Percentiles rank a stretch among this genome's conserved stretches.
phyloP scores from a whole-genome alignment of 192 early-diverging fungal species.

The Globomyces pollinis-pini region DNA sequence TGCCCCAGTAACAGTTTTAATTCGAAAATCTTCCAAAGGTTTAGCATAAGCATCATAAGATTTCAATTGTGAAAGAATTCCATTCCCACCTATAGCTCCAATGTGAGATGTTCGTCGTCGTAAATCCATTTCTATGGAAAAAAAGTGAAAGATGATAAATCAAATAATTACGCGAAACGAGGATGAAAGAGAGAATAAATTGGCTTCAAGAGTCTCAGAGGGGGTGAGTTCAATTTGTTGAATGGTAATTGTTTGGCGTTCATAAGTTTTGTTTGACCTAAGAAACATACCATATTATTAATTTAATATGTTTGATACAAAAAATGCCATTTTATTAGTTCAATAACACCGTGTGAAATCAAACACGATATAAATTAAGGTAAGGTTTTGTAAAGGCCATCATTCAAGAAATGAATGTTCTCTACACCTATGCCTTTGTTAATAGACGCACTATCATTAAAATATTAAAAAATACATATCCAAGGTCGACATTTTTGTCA shows the following conservation, averaged over 20 bases:
- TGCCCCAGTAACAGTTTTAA: conserved; percentile 73
- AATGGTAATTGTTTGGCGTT: no score
- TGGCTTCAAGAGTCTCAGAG: no score
- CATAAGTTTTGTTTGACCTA: no score
- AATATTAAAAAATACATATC: conserved; percentile 62
- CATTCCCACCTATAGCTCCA: neutral
- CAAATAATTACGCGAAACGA: no score
- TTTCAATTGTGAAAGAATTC: neutral
- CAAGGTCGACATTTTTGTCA: conserved; percentile 81
- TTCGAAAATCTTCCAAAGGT: conserved; percentile 88
- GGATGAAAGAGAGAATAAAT: no score
- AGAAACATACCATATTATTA: no score
- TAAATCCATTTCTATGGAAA: neutral
- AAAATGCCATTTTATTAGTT: no score
- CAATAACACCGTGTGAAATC: no score
- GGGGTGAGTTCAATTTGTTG: no score
- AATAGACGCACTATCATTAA: conserved; percentile 43
- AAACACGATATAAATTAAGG: conserved; percentile 1
- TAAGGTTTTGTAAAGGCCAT: conserved; percentile 38
- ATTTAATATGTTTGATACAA: no score
- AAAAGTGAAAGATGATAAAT: neutral
- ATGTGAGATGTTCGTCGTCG: neutral
- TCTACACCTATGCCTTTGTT: conserved; percentile 93
- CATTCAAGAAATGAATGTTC: conserved; percentile 80
- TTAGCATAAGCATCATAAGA: conserved; percentile 72